Conservation (phyloP, 129 eudicot species). For the Chrysanthemum makinoi region DNA sequence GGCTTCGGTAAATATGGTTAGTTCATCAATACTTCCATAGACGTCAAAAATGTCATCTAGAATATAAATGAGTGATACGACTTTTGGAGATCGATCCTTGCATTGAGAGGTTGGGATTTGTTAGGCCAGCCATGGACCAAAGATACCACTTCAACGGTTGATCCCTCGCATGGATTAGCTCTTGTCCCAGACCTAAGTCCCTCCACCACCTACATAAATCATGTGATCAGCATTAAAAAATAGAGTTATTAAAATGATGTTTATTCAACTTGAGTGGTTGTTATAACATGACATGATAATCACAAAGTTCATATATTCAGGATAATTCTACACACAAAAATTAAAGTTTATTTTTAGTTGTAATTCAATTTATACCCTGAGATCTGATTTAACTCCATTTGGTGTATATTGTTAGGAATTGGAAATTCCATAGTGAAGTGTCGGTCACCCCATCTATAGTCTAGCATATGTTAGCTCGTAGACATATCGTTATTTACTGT, state of each 20-base stretch:
- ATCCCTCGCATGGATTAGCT: slow-evolving; percentile 43
- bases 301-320: not conserved
- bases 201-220: slow-evolving; percentile 51
- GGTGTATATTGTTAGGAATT: too few relatives aligned
- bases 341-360: not conserved
- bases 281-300: not conserved
- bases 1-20: slow-evolving; percentile 44
- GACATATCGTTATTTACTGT: too few relatives aligned
- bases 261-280: not conserved
- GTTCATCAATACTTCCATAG: slow-evolving; percentile 42
- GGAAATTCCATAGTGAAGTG: too few relatives aligned
- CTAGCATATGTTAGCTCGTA: too few relatives aligned
- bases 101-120: slow-evolving; percentile 35
- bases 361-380: slow-evolving; percentile 24
- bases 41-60: slow-evolving; percentile 65
- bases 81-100: slow-evolving; percentile 49
- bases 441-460: too few relatives aligned
- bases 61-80: slow-evolving; percentile 43
- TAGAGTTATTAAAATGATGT: not conserved
- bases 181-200: slow-evolving; percentile 31
- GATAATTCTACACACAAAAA: not conserved
- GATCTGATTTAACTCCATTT: slow-evolving; percentile 35
- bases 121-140: slow-evolving; percentile 47
- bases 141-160: slow-evolving; percentile 64
- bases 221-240: not conserved